A percentile compares a stretch with the other conserved stretches of the same genome.
These are phyloP conservation scores for Dispira simplex DNA, from an alignment of 192 early-diverging fungal species.

Conservation along the genomic window DNA sequence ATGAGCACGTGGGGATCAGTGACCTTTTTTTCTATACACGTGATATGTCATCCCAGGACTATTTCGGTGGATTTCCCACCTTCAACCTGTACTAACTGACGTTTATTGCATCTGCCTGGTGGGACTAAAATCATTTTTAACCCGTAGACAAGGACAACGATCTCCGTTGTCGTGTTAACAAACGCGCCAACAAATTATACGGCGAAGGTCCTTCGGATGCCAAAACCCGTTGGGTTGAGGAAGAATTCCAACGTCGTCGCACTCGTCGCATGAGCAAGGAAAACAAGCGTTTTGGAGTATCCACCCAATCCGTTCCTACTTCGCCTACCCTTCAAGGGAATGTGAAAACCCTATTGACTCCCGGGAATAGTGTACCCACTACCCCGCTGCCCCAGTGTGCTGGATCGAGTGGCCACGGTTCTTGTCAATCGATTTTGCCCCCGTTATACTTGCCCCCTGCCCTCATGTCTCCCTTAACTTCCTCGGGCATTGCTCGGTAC, in stretches of 20 bases:
- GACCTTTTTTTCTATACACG: not conserved
- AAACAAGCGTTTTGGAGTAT: slow-evolving; percentile 1
- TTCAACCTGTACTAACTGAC: not conserved
- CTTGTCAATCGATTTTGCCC: not conserved
- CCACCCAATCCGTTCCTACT: no score
- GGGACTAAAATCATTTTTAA: not conserved
- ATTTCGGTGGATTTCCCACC: not conserved
- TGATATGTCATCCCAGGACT: not conserved
- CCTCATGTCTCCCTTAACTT: not conserved
- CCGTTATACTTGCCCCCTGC: not conserved
- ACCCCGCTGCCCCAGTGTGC: not conserved
- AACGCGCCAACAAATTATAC: slow-evolving; percentile 47
- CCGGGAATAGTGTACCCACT: slow-evolving; percentile 2
- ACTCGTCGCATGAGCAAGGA: slow-evolving; percentile 47
- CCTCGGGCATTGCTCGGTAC: not conserved
- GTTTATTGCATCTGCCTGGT: not conserved
- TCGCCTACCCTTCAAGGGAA: not conserved
- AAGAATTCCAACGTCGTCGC: slow-evolving; percentile 52
- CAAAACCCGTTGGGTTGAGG: slow-evolving; percentile 45
- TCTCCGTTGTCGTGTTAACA: slow-evolving; percentile 54
- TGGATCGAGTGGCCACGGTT: not conserved
- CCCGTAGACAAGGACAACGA: slow-evolving; percentile 71
- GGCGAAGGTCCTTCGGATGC: slow-evolving; percentile 25
- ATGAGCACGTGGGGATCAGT: not conserved
- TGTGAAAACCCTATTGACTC: not conserved